Conservation (phyloP, 2,329 filamentous ascomycete species). For the Aquanectria penicillioides region DNA sequence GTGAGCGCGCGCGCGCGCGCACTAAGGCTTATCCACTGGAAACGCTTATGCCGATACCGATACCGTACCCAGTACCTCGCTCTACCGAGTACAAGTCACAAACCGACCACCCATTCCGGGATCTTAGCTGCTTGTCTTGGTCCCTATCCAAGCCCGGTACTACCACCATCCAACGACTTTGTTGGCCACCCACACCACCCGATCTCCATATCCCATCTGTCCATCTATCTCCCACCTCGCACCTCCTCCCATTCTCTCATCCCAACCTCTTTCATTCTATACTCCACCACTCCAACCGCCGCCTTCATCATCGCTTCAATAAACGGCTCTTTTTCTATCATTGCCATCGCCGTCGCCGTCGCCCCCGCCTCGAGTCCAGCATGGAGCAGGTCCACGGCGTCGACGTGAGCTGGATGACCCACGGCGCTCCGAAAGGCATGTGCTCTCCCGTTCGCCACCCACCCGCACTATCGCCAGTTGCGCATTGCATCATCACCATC, state of each 20-base stretch:
- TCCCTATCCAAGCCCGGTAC: conserved; percentile 19
- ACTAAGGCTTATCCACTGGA: conserved; percentile 13
- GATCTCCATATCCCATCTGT: conserved; percentile 7
- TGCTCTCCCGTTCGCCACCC: conserved; percentile 39
- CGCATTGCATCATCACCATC: conserved; percentile 16
- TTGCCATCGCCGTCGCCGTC: conserved; percentile 23
- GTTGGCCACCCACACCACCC: conserved; percentile 10
- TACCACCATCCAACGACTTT: conserved; percentile 12
- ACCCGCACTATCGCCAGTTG: conserved; percentile 23
- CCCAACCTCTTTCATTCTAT: conserved; percentile 1
- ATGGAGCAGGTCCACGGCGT: conserved; percentile 87
- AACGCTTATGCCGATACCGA: conserved; percentile 22
- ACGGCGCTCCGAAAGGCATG: conserved; percentile 84
- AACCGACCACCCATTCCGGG: conserved; percentile 18
- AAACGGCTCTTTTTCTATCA: too few species aligned
- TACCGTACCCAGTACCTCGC: conserved; percentile 8
- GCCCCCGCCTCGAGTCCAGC: conserved; percentile 5
- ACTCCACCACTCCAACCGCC: background rate
- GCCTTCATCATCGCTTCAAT: background rate
- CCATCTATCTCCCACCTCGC: conserved; percentile 9
- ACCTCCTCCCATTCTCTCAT: background rate
- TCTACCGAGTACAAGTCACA: conserved; percentile 12
- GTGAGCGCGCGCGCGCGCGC: background rate
- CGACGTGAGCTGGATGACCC: conserved; percentile 89
- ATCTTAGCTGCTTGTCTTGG: conserved; percentile 12